A percentile compares a stretch with the other conserved stretches of the same genome.
Evolutionary conservation across 2,329 filamentous ascomycete genomes (phyloP).

Genomic region (Pestalotiopsis sp.): DNA sequence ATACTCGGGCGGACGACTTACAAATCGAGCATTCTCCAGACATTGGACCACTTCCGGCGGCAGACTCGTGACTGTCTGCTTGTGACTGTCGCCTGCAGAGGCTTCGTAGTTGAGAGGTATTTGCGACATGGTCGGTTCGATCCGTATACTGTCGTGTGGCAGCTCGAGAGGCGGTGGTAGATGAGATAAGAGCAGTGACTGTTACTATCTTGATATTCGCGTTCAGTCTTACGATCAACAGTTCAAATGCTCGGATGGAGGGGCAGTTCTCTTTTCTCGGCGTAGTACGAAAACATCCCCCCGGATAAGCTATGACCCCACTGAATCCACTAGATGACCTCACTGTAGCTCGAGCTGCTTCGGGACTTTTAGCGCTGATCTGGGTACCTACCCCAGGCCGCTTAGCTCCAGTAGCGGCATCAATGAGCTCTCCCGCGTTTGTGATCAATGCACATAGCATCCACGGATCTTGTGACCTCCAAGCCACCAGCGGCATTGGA

Average conservation of each 20-base stretch:
- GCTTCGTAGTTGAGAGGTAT: slow-evolving; percentile 76
- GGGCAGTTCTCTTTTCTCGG: slow-evolving; percentile 10
- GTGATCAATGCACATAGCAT: background rate
- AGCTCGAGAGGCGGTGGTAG: background rate
- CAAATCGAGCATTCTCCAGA: slow-evolving; percentile 92
- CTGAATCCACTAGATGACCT: slow-evolving; percentile 5
- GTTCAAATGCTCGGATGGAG: background rate
- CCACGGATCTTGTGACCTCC: background rate
- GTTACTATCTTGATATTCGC: background rate
- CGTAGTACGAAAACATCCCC: background rate
- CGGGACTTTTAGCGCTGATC: background rate
- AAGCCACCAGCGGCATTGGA: slow-evolving; percentile 6
- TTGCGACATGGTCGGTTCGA: slow-evolving; percentile 54
- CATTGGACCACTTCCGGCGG: slow-evolving; percentile 87
- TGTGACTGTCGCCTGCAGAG: slow-evolving; percentile 73
- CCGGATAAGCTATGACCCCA: slow-evolving; percentile 3
- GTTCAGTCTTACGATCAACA: background rate
- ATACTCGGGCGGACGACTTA: slow-evolving; percentile 46
- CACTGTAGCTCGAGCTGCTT: background rate
- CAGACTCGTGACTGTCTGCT: slow-evolving; percentile 68
- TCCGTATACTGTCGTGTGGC: background rate
- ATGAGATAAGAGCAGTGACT: background rate
- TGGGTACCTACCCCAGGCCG: background rate
- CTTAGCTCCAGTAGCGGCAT: background rate
- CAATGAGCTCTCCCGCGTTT: background rate